Conservation (phyloP, 352 stramenopile species). For the Saprolegnia diclina region DNA sequence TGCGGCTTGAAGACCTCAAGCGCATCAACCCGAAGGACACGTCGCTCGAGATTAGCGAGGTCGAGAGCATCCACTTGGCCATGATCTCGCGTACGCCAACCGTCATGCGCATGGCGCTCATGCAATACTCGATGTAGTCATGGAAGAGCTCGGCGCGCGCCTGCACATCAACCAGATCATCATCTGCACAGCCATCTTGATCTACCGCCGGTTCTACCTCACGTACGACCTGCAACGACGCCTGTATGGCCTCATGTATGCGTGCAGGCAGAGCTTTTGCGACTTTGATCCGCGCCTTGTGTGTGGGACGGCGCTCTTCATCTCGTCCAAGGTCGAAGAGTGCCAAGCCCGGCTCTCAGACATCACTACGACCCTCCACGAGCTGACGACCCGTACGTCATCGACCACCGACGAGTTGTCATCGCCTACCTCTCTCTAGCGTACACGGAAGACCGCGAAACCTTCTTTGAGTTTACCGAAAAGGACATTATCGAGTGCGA, state of each 20-base stretch:
- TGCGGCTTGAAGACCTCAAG: slow-evolving; percentile 68
- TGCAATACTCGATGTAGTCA: slow-evolving; percentile 37
- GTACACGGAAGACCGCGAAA: slow-evolving; percentile 77
- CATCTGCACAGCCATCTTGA: slow-evolving; percentile 87
- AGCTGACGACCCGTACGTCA: slow-evolving; percentile 76
- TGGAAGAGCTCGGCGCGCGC: slow-evolving; percentile 76
- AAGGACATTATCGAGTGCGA: slow-evolving; percentile 88
- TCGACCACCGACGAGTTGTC: neutral
- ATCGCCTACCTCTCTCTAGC: slow-evolving; percentile 31
- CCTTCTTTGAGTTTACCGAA: slow-evolving; percentile 85
- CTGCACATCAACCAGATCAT: slow-evolving; percentile 84
- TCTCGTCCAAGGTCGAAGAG: slow-evolving; percentile 84
- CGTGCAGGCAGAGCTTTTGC: slow-evolving; percentile 79
- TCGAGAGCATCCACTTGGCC: slow-evolving; percentile 84
- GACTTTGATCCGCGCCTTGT: slow-evolving; percentile 86
- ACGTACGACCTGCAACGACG: slow-evolving; percentile 39
- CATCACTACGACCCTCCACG: slow-evolving; percentile 73
- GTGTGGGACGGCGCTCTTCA: slow-evolving; percentile 77
- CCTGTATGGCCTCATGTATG: neutral
- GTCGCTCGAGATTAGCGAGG: slow-evolving; percentile 64
- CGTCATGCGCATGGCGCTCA: neutral
- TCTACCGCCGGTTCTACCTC: slow-evolving; percentile 87
- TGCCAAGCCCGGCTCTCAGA: slow-evolving; percentile 74
- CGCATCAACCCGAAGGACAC: slow-evolving; percentile 66
- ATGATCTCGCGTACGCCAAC: slow-evolving; percentile 67